Evolutionary conservation across 169 alveolate genomes (phyloP).

Genomic region (Plasmodium vivax): DNA sequence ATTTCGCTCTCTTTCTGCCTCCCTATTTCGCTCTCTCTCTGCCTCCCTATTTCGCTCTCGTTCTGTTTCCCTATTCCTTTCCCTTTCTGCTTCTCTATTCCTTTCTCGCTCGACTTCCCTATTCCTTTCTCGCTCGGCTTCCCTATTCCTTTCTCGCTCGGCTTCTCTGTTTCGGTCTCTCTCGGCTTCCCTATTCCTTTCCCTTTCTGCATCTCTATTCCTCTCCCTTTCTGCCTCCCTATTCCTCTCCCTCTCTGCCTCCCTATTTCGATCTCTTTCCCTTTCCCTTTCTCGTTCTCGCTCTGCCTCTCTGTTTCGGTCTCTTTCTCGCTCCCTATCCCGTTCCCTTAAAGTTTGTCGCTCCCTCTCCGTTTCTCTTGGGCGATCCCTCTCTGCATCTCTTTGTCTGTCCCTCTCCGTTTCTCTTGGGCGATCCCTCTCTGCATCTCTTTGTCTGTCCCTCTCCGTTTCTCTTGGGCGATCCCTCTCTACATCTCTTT

Average conservation of each 20-base stretch:
- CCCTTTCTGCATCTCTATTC: too few relatives aligned
- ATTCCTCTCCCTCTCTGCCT: not conserved
- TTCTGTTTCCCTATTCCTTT: not conserved
- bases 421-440: not conserved
- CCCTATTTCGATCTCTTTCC: not conserved
- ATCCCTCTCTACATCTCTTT: constrained; percentile 13
- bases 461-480: not conserved
- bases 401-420: not conserved
- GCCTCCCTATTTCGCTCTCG: constrained; percentile 5
- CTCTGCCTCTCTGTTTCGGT: not conserved
- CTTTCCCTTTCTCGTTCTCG: constrained; percentile 8
- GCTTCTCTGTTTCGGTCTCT: too few relatives aligned
- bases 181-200: too few relatives aligned
- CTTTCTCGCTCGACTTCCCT: constrained; percentile 3
- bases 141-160: too few relatives aligned
- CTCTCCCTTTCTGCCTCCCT: too few relatives aligned
- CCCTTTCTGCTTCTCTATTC: constrained; percentile 1
- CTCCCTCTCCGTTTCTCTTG: not conserved
- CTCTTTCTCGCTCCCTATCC: not conserved
- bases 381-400: constrained; percentile 19
- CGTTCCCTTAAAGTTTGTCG: not conserved
- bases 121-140: not conserved
- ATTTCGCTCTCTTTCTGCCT: not conserved
- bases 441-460: not conserved
- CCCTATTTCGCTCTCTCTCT: not conserved